Evolutionary conservation across 352 stramenopile genomes (phyloP).

Genomic region (Phytophthora meadii): DNA sequence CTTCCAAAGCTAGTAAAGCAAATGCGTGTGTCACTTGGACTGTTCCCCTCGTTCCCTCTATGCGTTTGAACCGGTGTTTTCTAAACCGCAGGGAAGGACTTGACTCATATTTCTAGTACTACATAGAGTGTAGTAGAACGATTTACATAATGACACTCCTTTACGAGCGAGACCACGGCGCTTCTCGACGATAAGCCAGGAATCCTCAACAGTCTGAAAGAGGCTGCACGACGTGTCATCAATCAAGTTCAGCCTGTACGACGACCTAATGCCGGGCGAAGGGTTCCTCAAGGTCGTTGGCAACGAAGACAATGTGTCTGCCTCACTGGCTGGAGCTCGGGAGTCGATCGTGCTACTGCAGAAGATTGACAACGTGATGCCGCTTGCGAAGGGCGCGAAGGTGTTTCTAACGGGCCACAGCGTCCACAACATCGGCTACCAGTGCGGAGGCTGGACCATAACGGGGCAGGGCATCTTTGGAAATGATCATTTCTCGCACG

Average conservation of each 20-base stretch:
- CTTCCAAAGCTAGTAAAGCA: too few relatives aligned
- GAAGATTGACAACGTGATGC: slow-evolving; percentile 15
- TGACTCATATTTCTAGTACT: too few relatives aligned
- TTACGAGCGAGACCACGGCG: slow-evolving; percentile 17
- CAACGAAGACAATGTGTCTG: slow-evolving; percentile 37
- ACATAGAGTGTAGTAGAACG: too few relatives aligned
- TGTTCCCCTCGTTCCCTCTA: too few relatives aligned
- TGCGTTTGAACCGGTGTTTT: too few relatives aligned
- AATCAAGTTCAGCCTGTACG: slow-evolving; percentile 65
- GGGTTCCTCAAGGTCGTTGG: slow-evolving; percentile 49
- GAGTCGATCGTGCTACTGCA: slow-evolving; percentile 16
- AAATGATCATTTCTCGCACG: slow-evolving; percentile 22
- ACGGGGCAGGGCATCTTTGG: slow-evolving; percentile 64
- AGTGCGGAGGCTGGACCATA: slow-evolving; percentile 75
- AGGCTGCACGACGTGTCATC: slow-evolving; percentile 58
- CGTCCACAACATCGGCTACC: slow-evolving; percentile 59
- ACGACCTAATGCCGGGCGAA: slow-evolving; percentile 50
- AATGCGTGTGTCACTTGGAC: too few relatives aligned
- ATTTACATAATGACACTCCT: not conserved
- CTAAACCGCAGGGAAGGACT: too few relatives aligned
- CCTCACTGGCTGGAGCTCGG: slow-evolving; percentile 53
- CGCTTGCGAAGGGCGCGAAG: slow-evolving; percentile 5
- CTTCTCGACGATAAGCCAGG: slow-evolving; percentile 43
- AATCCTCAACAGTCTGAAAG: slow-evolving; percentile 45
- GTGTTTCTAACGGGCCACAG: slow-evolving; percentile 16